Conservation (phyloP, 1,139 yeast species). For the Suhomyces coccinellae region DNA sequence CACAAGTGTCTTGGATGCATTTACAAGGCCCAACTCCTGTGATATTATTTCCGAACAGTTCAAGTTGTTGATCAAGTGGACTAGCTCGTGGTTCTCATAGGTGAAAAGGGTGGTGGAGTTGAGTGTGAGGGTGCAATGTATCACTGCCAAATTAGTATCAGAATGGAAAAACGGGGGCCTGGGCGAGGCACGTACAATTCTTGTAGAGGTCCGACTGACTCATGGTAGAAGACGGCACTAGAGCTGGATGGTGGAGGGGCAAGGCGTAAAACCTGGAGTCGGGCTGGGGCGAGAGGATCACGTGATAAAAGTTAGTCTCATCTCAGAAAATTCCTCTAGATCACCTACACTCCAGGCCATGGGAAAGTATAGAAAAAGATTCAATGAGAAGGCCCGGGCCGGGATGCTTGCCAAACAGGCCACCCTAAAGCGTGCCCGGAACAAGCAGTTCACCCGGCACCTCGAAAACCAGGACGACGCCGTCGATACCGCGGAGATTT, state of each 20-base stretch:
- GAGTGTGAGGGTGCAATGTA: slow-evolving; percentile 48
- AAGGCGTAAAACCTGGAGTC: slow-evolving; percentile 7
- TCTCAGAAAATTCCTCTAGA: slow-evolving; percentile 8
- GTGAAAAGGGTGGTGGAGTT: slow-evolving; percentile 59
- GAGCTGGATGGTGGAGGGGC: neutral
- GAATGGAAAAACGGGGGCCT: neutral
- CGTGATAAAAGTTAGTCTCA: slow-evolving; percentile 6
- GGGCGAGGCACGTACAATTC: slow-evolving; percentile 30
- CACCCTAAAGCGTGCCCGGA: slow-evolving; percentile 64
- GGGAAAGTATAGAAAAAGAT: slow-evolving; percentile 82
- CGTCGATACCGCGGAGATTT: slow-evolving; percentile 8
- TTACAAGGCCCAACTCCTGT: slow-evolving; percentile 55
- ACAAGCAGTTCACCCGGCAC: slow-evolving; percentile 61
- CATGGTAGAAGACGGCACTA: slow-evolving; percentile 5
- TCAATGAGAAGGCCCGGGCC: slow-evolving; percentile 81
- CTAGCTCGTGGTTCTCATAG: slow-evolving; percentile 49
- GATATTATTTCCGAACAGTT: slow-evolving; percentile 56
- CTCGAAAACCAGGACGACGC: slow-evolving; percentile 18
- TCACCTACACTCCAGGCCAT: slow-evolving; percentile 29
- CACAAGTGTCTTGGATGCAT: slow-evolving; percentile 46
- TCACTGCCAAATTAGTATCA: slow-evolving; percentile 26
- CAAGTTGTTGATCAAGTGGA: slow-evolving; percentile 38
- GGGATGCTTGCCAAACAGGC: slow-evolving; percentile 85
- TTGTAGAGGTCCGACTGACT: slow-evolving; percentile 24
- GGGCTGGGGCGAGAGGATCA: slow-evolving; percentile 1